Evolutionary conservation across 805 yeast genomes (phyloP).

Genomic region (Cephaloascus fragrans): DNA sequence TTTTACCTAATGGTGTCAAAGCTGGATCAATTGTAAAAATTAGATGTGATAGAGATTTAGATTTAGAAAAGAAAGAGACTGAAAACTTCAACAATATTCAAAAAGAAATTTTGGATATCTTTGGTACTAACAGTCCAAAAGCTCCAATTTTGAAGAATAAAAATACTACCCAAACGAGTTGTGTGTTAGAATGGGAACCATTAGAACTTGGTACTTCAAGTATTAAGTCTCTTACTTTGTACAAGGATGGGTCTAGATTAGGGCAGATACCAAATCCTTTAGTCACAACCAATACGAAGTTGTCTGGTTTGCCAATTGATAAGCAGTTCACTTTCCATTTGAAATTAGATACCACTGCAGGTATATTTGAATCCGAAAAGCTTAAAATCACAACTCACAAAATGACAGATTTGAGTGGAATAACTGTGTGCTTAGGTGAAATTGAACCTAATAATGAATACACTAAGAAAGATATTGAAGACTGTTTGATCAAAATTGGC

Average conservation of each 20-base stretch:
- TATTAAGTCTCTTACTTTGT: conserved; percentile 65
- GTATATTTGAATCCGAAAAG: conserved; percentile 61
- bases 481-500: conserved; percentile 59
- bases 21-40: conserved; percentile 91
- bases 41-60: conserved; percentile 68
- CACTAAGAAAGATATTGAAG: conserved; percentile 41
- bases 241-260: conserved; percentile 62
- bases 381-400: conserved; percentile 77
- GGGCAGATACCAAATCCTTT: conserved; percentile 82
- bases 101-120: conserved; percentile 58
- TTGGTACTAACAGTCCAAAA: conserved; percentile 65
- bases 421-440: conserved; percentile 83
- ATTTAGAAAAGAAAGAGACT: conserved; percentile 53
- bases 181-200: conserved; percentile 91
- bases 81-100: conserved; percentile 56
- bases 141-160: conserved; percentile 58
- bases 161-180: conserved; percentile 88
- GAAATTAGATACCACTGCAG: conserved; percentile 81
- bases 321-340: conserved; percentile 72
- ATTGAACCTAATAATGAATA: conserved; percentile 46
- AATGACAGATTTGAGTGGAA: conserved; percentile 92
- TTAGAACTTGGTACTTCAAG: conserved; percentile 76
- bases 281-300: conserved; percentile 69
- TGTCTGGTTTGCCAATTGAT: conserved; percentile 87
- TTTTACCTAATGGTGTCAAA: conserved; percentile 80